Evolutionary conservation across 2,329 filamentous ascomycete genomes (phyloP), one percentile per base, ranked within the genome.

Genomic region (Colletotrichum incanum): DNA sequence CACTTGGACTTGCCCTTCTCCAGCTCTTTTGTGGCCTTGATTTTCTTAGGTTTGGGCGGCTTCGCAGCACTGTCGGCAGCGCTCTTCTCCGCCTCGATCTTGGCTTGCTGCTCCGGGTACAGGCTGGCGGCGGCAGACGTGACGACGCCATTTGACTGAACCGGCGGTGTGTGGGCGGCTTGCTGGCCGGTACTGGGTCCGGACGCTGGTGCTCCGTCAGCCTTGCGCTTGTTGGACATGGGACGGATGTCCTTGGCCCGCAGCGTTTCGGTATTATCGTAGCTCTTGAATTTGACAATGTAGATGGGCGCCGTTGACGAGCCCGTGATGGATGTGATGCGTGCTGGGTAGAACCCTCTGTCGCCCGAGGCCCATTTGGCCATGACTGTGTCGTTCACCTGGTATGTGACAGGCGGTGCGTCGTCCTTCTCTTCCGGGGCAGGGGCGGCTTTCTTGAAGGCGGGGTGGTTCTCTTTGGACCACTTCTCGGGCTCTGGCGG

Each of bases 311-410:
- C 93, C 54, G 91, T 93, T n/a, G 93, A 92, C 11, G 95, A 98
- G 71, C 96, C 96, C 28, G 96, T 98, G 77, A 98, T 95, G 64
- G 93, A 95, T 63, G 94, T 96, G 82, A 99, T 97, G 78, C 94
- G 92, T 52, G 95, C 96, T 56, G 94, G 93, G 84, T 98, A 98
- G 84, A 95, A 98, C 31, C 90, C 89, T 79, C 93, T 94, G 82
- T 99, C 96, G 66, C 94, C 95, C 12, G 94, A 93, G 58, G 93
- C 85, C 94, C 95, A 99, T 83, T 96, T 95, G 58, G 96, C 96
- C 82, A 96, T 87, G 65, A 98, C 93, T 41, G 87, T 93, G 78
- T 99, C 96, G 80, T 98, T 98, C 75, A 98, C 94, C 69, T 93
- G 90, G 83, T 95, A 98, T 12, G 87, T 87, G 3, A 87, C 86